A percentile compares a stretch with the other conserved stretches of the same genome.
These are phyloP conservation scores for Erodium maritimum DNA, from an alignment of 345 rosid species.

Conservation along the genomic window DNA sequence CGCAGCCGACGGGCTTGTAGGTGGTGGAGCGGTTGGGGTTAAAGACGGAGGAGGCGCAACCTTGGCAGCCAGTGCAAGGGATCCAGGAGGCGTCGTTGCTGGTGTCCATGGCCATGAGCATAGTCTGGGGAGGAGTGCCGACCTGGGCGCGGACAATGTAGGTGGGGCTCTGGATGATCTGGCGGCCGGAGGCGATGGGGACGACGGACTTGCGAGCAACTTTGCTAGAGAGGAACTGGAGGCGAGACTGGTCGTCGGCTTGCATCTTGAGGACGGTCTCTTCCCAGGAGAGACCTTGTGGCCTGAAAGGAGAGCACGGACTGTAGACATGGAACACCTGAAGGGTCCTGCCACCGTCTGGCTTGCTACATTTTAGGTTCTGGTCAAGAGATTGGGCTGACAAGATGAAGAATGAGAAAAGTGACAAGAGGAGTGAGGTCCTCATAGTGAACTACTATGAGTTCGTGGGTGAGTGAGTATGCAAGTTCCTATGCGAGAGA, in stretches of 20 bases:
- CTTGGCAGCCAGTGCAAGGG: conserved; percentile 68
- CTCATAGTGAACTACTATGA: conserved; percentile 8
- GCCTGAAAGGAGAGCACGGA: conserved; percentile 64
- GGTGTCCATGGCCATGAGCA: conserved; percentile 84
- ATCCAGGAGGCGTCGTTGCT: conserved; percentile 87
- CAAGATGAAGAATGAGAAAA: conserved; percentile 6
- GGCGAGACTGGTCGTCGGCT: conserved; percentile 62
- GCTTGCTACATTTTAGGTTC: conserved; percentile 33
- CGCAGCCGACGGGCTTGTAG: conserved; percentile 44
- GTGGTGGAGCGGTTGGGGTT: conserved; percentile 39
- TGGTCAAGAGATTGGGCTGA: conserved; percentile 26
- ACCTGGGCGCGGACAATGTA: conserved; percentile 61
- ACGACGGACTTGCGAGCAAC: conserved; percentile 53
- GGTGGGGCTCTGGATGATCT: conserved; percentile 68
- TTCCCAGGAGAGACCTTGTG: conserved; percentile 67
- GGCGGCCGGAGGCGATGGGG: conserved; percentile 87
- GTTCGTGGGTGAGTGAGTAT: background rate
- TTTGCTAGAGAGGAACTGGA: conserved; percentile 54
- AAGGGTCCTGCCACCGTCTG: conserved; percentile 52
- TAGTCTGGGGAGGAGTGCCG: conserved; percentile 74
- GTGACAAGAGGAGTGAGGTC: conserved; percentile 14
- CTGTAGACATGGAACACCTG: conserved; percentile 64
- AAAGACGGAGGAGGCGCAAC: conserved; percentile 59
- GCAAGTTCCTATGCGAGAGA: conserved; percentile 9
- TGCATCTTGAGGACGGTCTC: conserved; percentile 50